These are phyloP conservation scores for Fusarium guadeloupense DNA, from an alignment of 2,329 filamentous ascomycete species.

Conservation along the genomic window DNA sequence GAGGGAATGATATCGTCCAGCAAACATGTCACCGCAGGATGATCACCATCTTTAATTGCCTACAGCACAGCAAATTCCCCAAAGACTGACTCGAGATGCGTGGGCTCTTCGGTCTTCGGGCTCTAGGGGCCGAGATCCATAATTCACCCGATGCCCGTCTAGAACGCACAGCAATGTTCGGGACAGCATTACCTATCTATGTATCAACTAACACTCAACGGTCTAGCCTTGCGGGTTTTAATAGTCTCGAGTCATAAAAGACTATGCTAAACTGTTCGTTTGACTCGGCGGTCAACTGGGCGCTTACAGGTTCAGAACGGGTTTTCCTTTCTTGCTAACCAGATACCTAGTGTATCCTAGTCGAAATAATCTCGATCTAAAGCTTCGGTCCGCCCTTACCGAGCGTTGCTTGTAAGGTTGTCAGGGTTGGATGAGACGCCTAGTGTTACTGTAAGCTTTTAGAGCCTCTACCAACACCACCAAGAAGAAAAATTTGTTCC, in stretches of 20 bases:
- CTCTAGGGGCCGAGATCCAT: no score
- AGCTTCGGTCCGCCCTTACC: background rate
- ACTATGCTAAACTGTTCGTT: background rate
- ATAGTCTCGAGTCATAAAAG: constrained; percentile 8
- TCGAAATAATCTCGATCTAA: constrained; percentile 8
- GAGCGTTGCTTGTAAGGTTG: no score
- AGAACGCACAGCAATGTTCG: background rate
- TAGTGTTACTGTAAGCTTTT: no score
- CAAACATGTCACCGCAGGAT: constrained; percentile 9
- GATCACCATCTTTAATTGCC: constrained; percentile 1
- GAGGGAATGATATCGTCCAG: constrained; percentile 16
- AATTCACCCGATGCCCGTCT: background rate
- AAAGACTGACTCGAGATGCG: constrained; percentile 9
- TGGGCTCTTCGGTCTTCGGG: background rate
- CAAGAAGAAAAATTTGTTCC: background rate
- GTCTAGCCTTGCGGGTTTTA: background rate
- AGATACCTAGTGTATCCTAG: background rate
- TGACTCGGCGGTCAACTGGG: constrained; percentile 1
- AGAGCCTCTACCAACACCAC: background rate
- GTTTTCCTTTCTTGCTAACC: background rate
- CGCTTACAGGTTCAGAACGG: background rate
- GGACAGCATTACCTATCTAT: background rate
- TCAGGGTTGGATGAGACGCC: no score
- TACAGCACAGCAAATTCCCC: background rate
- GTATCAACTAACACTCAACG: background rate